Evolutionary conservation across 2,329 filamentous ascomycete species (phyloP).

Genomic region (Dothiorella sarmentorum): DNA sequence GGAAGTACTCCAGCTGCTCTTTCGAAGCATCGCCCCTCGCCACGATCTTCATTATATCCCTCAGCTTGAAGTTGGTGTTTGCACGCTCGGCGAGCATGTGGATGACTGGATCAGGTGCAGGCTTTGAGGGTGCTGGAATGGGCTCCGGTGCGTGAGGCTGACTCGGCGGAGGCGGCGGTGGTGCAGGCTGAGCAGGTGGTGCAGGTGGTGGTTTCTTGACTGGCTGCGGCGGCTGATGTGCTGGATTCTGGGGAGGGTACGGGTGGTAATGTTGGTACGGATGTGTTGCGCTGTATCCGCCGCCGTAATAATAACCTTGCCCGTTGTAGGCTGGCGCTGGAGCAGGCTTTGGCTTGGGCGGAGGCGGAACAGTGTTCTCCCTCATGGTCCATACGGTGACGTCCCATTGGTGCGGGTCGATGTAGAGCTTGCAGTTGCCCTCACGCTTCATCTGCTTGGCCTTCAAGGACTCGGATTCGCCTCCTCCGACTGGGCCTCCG

Average conservation of each 20-base stretch:
- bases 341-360: slow-evolving; percentile 24
- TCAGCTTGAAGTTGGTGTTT: slow-evolving; percentile 67
- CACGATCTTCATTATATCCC: slow-evolving; percentile 79
- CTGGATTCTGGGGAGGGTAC: slow-evolving; percentile 27
- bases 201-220: slow-evolving; percentile 19
- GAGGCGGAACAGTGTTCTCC: slow-evolving; percentile 53
- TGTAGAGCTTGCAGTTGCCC: slow-evolving; percentile 61
- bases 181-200: slow-evolving; percentile 20
- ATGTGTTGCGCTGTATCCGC: slow-evolving; percentile 1
- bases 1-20: slow-evolving; percentile 71
- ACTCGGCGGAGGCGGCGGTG: slow-evolving; percentile 5
- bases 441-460: slow-evolving; percentile 37
- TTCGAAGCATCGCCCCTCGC: slow-evolving; percentile 70
- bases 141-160: slow-evolving; percentile 2
- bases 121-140: slow-evolving; percentile 26
- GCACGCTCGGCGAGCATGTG: slow-evolving; percentile 73
- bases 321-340: slow-evolving; percentile 25
- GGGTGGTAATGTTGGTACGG: slow-evolving; percentile 22
- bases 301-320: slow-evolving; percentile 6
- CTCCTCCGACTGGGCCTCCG: slow-evolving; percentile 59
- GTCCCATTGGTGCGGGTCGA: slow-evolving; percentile 78
- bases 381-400: slow-evolving; percentile 71
- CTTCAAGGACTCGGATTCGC: slow-evolving; percentile 55
- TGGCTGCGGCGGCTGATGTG: slow-evolving; percentile 22
- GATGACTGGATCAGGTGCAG: slow-evolving; percentile 70